Conservation (phyloP, 1,139 yeast genomes). For the Saccharomyces hybrid region DNA sequence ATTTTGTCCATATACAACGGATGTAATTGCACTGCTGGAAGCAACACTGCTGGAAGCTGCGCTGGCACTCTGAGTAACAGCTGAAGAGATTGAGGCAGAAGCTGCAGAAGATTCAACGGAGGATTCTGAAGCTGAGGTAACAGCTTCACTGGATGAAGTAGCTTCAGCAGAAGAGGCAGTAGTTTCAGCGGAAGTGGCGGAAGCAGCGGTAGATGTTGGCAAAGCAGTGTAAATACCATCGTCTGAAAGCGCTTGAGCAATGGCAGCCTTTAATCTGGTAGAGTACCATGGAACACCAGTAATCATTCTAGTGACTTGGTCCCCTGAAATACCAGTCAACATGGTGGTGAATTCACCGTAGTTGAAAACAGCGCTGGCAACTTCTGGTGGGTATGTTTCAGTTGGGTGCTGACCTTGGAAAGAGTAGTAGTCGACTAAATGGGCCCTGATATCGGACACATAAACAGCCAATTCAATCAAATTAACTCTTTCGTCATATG, state of each 20-base stretch:
- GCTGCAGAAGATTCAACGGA: constrained; percentile 21
- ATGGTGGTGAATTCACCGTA: constrained; percentile 1
- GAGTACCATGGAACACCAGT: constrained; percentile 14
- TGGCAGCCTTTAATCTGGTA: constrained; percentile 7
- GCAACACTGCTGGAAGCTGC: no score
- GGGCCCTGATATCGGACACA: constrained; percentile 6
- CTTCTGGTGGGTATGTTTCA: constrained; percentile 6
- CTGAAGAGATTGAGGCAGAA: constrained; percentile 34
- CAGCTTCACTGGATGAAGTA: constrained; percentile 33
- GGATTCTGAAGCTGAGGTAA: constrained; percentile 37
- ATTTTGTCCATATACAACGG: background rate
- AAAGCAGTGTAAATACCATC: constrained; percentile 6
- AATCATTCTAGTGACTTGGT: constrained; percentile 7
- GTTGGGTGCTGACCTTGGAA: constrained; percentile 5
- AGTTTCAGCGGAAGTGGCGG: constrained; percentile 5
- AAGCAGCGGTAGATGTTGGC: background rate
- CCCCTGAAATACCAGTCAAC: constrained; percentile 3
- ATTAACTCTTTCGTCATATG: constrained; percentile 5
- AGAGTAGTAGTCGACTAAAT: constrained; percentile 4
- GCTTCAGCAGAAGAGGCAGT: constrained; percentile 8
- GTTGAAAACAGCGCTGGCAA: constrained; percentile 4
- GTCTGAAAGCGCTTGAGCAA: constrained; percentile 3
- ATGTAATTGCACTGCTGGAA: no score
- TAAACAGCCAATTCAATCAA: constrained; percentile 8
- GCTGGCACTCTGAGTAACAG: constrained; percentile 23